phyloP scores from a whole-genome alignment of 495 filamentous ascomycete genomes.

The Penicillium soppii region DNA sequence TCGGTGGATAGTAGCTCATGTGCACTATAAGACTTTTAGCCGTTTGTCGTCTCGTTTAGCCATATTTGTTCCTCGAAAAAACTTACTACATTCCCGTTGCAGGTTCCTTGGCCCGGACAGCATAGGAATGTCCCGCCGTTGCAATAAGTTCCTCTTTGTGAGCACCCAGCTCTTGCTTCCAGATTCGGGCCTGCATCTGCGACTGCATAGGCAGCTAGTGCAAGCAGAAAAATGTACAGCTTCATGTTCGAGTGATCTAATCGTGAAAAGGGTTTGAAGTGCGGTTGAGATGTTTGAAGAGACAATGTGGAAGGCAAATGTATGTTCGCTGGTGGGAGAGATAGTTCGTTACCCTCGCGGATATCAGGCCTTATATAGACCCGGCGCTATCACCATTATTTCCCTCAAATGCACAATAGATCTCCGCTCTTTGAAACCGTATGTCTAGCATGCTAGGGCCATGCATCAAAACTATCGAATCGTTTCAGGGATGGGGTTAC shows the following conservation, averaged over 20 bases:
- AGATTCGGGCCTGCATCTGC: constrained; percentile 2
- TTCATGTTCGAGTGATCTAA: background rate
- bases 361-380: background rate
- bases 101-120: constrained; percentile 5
- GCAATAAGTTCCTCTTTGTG: constrained; percentile 3
- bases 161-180: constrained; percentile 7
- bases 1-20: background rate
- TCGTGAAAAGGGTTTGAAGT: background rate
- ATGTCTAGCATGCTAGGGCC: background rate
- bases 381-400: background rate
- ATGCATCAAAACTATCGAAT: no score
- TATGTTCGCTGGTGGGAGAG: no score
- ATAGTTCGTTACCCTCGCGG: no score
- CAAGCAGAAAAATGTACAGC: background rate
- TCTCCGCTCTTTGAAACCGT: no score
- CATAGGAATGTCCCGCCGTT: constrained; percentile 6
- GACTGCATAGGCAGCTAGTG: background rate
- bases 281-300: background rate
- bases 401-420: no score
- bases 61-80: background rate
- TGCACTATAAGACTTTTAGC: background rate
- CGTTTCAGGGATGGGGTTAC: no score
- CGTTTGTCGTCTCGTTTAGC: background rate
- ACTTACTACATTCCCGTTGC: constrained; percentile 3
- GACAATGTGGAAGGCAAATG: background rate